These are phyloP conservation scores for Achaetomiella virescens DNA, from an alignment of 495 filamentous ascomycete genomes.

Conservation along the genomic window DNA sequence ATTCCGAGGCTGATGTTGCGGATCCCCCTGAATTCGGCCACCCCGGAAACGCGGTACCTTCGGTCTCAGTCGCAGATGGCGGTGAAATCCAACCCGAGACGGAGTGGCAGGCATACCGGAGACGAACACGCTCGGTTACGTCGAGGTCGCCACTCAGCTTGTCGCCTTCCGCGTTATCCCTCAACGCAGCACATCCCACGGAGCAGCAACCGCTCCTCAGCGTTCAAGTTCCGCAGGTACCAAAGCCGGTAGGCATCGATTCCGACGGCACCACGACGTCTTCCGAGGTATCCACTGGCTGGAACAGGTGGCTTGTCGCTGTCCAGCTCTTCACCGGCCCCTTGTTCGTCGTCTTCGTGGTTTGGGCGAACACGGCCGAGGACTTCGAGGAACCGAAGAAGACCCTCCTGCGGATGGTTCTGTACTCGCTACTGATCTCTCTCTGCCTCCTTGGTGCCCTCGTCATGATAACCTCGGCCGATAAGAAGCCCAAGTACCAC, in stretches of 20 bases:
- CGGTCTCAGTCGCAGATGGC: slow-evolving; percentile 27
- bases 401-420: slow-evolving; percentile 52
- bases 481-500: slow-evolving; percentile 58
- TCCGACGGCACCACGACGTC: slow-evolving; percentile 20
- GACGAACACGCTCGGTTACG: slow-evolving; percentile 33
- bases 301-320: slow-evolving; percentile 86
- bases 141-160: slow-evolving; percentile 9
- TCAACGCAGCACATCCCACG: not conserved
- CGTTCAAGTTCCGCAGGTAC: not conserved
- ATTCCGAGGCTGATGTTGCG: slow-evolving; percentile 37
- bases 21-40: slow-evolving; percentile 17
- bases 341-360: slow-evolving; percentile 68
- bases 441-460: slow-evolving; percentile 57
- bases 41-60: slow-evolving; percentile 21
- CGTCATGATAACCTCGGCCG: slow-evolving; percentile 53
- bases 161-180: slow-evolving; percentile 12
- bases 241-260: slow-evolving; percentile 22
- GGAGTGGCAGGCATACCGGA: slow-evolving; percentile 50
- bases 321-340: slow-evolving; percentile 85
- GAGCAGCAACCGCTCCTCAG: not conserved
- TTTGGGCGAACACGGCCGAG: slow-evolving; percentile 64
- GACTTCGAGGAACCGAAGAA: slow-evolving; percentile 36
- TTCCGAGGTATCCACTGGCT: slow-evolving; percentile 46
- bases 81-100: slow-evolving; percentile 31
- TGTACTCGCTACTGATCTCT: slow-evolving; percentile 67